Conservation (phyloP, 768 basidiomycete species). For the Pleurotus ostreatus region DNA sequence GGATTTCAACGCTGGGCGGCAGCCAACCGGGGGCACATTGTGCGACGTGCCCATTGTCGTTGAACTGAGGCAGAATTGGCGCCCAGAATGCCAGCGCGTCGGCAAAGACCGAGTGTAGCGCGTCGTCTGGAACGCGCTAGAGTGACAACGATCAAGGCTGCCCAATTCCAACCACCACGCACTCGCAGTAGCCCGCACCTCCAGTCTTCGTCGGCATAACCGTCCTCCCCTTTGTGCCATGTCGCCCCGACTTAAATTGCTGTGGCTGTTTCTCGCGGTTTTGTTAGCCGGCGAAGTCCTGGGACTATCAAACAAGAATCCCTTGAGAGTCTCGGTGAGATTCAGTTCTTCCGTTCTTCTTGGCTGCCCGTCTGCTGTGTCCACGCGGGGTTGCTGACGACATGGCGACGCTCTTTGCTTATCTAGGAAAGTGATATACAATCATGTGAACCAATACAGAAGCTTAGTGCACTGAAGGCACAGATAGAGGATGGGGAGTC, state of each 20-base stretch:
- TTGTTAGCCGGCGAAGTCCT: neutral
- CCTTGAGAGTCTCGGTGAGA: slow-evolving; percentile 14
- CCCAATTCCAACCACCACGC: neutral
- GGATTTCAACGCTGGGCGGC: too few relatives aligned
- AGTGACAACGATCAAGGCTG: neutral
- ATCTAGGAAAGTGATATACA: slow-evolving; percentile 39
- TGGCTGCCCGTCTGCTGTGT: neutral
- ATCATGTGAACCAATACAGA: slow-evolving; percentile 34
- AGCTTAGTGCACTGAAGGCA: slow-evolving; percentile 55
- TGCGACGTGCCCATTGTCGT: too few relatives aligned
- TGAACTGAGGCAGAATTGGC: too few relatives aligned
- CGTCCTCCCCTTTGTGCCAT: neutral
- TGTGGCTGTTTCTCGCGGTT: slow-evolving; percentile 1
- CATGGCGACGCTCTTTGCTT: neutral
- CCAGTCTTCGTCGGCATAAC: neutral
- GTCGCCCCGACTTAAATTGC: neutral
- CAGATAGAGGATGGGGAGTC: slow-evolving; percentile 62
- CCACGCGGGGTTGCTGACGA: neutral
- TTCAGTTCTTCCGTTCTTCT: neutral
- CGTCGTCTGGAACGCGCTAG: neutral
- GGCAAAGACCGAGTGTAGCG: neutral
- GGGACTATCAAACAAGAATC: neutral
- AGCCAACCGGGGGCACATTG: too few relatives aligned
- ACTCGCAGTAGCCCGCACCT: neutral
- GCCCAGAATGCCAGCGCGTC: too few relatives aligned